Evolutionary conservation across 176 grass and related monocot species (phyloP).

Genomic region (Saccharum spontaneum): DNA sequence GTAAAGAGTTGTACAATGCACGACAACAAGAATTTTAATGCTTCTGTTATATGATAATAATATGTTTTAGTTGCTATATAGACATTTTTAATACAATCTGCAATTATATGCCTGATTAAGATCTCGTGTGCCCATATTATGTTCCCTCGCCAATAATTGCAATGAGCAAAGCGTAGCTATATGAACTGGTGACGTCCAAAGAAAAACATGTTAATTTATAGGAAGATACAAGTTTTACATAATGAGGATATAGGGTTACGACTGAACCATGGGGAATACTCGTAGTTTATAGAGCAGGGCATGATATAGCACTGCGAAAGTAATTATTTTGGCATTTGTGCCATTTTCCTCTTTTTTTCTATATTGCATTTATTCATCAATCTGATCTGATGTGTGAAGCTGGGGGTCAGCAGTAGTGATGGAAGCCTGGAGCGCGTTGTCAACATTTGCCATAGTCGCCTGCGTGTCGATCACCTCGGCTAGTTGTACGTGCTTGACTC

Average conservation of each 20-base stretch:
- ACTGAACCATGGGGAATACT: background rate
- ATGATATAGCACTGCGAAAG: background rate
- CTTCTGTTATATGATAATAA: background rate
- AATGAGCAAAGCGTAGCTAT: background rate
- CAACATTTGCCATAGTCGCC: too few species aligned
- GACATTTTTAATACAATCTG: background rate
- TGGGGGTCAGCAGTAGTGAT: too few species aligned
- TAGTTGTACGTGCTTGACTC: too few species aligned
- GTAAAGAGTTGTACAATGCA: background rate
- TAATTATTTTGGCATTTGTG: background rate
- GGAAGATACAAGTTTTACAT: background rate
- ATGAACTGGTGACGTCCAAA: background rate
- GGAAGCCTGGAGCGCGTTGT: too few species aligned
- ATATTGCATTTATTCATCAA: conserved; percentile 1
- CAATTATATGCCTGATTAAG: background rate
- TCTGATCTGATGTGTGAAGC: background rate
- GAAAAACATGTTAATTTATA: background rate
- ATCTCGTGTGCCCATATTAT: background rate
- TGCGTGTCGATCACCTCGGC: too few species aligned
- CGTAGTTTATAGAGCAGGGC: background rate
- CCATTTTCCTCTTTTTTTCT: background rate
- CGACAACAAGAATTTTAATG: background rate
- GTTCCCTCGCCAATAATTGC: background rate
- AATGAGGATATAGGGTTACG: background rate
- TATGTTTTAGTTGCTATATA: background rate